Base-by-base conservation (phyloP, 352 stramenopile genomes). In the Globisporangium alternatum region DNA sequence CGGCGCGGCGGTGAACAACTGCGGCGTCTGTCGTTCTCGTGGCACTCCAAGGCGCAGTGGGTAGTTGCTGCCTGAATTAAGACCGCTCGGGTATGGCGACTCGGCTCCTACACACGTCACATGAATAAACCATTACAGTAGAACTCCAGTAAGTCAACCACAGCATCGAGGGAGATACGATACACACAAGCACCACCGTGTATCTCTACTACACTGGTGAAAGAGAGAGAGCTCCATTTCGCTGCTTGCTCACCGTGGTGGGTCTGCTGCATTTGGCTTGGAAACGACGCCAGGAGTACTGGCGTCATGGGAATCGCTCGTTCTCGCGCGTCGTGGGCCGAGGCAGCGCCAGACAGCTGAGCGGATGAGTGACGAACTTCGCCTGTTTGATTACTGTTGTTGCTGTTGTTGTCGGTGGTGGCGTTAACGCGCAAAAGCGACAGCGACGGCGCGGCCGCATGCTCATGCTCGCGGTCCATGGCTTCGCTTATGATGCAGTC, bases 1-100 rank as follows among this genome's bases (percentile, higher is more conserved):
- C n/a, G 63, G 56, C 7, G 63, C 63, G 19, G 48, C 56, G 1
- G 56, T 58, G 41, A 69, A 69, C 63, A 56, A 69, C 56, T 69
- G 63, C 21, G 63, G 48, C 19, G 63, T 33, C 15, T 63, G 56
- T 10, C 52, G 63, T 37, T 48, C 51, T n/a, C 33, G 56, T 2
- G 6, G n/a, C 5, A 47, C 17, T 9, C 61, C 39, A 33, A 54
- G 30, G 1, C 56, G 56, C 28, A 52, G 25, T 52, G 43, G 19
- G n/a, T 52, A 55, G 19, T 9, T 55, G 30, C 30, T 35, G 9
- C 28, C 15, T 6, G 17, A 13, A 35, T 39, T n/a, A 4, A 7
- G 17, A 28, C 21, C 47, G 31, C 43, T 62, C 12, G 55, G 30
- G 17, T 39, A 52, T 15, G 33, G 47, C 30, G 44, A 31, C 28